A percentile compares a stretch with the other conserved stretches of the same genome.
These are phyloP conservation scores for Lichtheimia ramosa DNA, from an alignment of 371 early-diverging fungal species.

Conservation along the genomic window DNA sequence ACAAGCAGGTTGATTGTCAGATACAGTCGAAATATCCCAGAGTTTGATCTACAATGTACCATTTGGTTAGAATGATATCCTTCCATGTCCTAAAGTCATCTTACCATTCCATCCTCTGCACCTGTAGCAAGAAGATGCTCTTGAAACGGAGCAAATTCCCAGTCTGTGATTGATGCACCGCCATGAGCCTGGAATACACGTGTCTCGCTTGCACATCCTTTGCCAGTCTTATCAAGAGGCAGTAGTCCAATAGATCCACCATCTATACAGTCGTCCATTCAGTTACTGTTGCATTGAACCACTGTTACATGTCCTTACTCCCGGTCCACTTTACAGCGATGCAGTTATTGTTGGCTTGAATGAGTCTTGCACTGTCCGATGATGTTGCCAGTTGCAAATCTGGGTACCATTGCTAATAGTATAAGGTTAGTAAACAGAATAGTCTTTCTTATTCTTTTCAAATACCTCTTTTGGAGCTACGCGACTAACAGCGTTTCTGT, in stretches of 20 bases:
- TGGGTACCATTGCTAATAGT: slow-evolving; percentile 51
- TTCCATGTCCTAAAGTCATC: not conserved
- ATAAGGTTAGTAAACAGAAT: not conserved
- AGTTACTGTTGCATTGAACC: not conserved
- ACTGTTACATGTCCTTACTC: slow-evolving; percentile 24
- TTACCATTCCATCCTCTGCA: slow-evolving; percentile 56
- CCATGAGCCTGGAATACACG: slow-evolving; percentile 45
- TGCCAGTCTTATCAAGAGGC: slow-evolving; percentile 41
- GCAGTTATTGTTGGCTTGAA: slow-evolving; percentile 48
- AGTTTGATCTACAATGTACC: slow-evolving; percentile 24
- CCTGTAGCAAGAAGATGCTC: slow-evolving; percentile 49
- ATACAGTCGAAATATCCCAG: slow-evolving; percentile 33
- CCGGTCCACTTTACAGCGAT: slow-evolving; percentile 54
- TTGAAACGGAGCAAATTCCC: slow-evolving; percentile 57
- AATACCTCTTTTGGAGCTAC: slow-evolving; percentile 59
- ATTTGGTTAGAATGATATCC: not conserved
- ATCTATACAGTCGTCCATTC: slow-evolving; percentile 8
- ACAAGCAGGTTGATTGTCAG: slow-evolving; percentile 9
- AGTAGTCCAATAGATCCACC: slow-evolving; percentile 49
- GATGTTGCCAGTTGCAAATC: slow-evolving; percentile 51
- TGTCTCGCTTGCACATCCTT: slow-evolving; percentile 36
- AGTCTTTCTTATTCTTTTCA: not conserved
- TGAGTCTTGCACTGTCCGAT: slow-evolving; percentile 49
- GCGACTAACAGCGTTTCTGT: slow-evolving; percentile 62
- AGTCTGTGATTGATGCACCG: slow-evolving; percentile 49